A percentile compares a stretch with the other conserved stretches of the same genome.
These are phyloP conservation scores for Citrus sp. DNA, from an alignment of 345 rosid genomes.

Conservation along the genomic window DNA sequence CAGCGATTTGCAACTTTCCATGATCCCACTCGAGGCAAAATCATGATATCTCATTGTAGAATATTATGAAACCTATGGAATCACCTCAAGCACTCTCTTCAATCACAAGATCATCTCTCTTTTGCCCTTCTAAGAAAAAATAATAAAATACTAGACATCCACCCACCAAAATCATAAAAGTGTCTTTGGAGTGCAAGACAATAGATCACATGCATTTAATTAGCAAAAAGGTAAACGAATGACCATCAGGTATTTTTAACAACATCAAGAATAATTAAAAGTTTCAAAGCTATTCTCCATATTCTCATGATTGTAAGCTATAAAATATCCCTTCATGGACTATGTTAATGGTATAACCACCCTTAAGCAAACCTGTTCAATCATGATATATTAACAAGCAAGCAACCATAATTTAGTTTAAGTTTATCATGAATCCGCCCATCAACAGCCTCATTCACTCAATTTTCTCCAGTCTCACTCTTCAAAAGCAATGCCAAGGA, in stretches of 20 bases:
- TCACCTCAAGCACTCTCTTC: not conserved
- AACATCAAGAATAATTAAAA: not conserved
- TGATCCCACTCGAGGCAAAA: constrained; percentile 9
- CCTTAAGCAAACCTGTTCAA: not conserved
- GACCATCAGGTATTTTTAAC: not conserved
- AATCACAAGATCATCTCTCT: constrained; percentile 5
- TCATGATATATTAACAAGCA: constrained; percentile 19
- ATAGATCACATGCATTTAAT: not conserved
- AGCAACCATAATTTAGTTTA: constrained; percentile 14
- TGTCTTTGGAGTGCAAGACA: not conserved
- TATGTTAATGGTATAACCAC: not conserved
- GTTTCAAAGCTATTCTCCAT: not conserved
- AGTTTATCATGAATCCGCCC: not conserved
- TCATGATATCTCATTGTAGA: constrained; percentile 2
- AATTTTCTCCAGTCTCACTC: not conserved
- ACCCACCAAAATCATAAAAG: not conserved
- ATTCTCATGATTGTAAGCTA: constrained; percentile 5
- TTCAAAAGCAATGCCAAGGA: constrained; percentile 15
- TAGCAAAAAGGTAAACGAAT: not conserved
- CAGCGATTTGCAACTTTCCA: not conserved
- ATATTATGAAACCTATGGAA: not conserved
- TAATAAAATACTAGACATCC: not conserved
- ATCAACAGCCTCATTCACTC: constrained; percentile 3
- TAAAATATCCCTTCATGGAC: not conserved
- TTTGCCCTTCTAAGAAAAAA: not conserved